Percentiles rank a stretch among this genome's conserved stretches.
Conservation (phyloP, 2,329 filamentous ascomycete genomes). For the Neocucurbitaria cava region DNA sequence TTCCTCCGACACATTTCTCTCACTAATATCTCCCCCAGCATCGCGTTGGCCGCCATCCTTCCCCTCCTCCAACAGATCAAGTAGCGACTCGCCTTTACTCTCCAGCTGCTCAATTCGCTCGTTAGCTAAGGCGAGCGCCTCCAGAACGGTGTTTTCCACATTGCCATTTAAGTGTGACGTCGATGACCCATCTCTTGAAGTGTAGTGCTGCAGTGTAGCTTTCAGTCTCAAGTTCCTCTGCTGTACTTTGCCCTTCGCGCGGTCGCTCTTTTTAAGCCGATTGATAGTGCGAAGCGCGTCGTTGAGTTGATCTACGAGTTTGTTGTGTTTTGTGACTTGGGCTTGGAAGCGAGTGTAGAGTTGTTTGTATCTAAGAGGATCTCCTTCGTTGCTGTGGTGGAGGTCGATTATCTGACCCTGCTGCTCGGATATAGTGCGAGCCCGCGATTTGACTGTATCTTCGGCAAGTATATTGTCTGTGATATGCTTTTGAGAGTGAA, state of each 20-base stretch:
- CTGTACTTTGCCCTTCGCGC: conserved; percentile 21
- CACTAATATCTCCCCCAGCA: conserved; percentile 8
- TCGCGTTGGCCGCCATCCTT: conserved; percentile 5
- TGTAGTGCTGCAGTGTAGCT: conserved; percentile 6
- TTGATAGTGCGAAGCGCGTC: conserved; percentile 6
- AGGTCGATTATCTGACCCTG: conserved; percentile 5
- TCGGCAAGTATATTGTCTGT: background rate
- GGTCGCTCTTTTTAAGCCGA: conserved; percentile 22
- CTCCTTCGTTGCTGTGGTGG: conserved; percentile 1
- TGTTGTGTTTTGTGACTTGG: conserved; percentile 8
- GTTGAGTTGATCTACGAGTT: conserved; percentile 8
- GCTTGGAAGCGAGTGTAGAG: conserved; percentile 1
- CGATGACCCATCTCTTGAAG: background rate
- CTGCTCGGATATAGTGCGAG: background rate
- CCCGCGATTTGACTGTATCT: conserved; percentile 1
- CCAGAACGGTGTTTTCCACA: conserved; percentile 11
- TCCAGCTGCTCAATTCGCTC: conserved; percentile 27
- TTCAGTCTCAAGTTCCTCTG: conserved; percentile 25
- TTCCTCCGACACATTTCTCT: conserved; percentile 1
- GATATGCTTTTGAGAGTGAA: conserved; percentile 4
- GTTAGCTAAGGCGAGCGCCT: conserved; percentile 17
- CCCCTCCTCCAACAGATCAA: conserved; percentile 14
- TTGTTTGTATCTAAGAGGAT: background rate
- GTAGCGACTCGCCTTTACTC: conserved; percentile 9
- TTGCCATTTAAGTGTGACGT: background rate